Conservation (phyloP, 2,329 filamentous ascomycete species). For the Aspergillus neotritici region DNA sequence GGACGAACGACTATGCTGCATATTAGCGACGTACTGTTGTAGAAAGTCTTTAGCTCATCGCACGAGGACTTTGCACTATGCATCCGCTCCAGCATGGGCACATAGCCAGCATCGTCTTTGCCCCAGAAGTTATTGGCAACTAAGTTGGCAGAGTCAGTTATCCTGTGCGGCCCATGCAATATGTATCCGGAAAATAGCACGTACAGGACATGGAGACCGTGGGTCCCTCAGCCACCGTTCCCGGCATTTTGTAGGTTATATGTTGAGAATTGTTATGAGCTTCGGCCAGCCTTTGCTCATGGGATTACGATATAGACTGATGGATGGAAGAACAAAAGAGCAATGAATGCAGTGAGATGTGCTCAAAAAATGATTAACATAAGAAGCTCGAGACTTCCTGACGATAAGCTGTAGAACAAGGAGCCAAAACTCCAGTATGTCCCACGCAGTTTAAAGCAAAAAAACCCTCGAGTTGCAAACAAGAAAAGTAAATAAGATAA, state of each 20-base stretch:
- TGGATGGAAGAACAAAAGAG: constrained; percentile 7
- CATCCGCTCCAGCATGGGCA: constrained; percentile 89
- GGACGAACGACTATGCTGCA: too few species aligned
- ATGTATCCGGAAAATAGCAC: constrained; percentile 13
- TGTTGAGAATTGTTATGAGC: constrained; percentile 20
- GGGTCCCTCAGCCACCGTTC: constrained; percentile 56
- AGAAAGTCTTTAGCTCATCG: constrained; percentile 90
- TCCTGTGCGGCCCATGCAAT: too few species aligned
- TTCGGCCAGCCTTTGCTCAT: constrained; percentile 35
- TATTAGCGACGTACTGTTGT: constrained; percentile 58
- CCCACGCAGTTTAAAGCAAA: too few species aligned
- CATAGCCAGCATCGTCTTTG: constrained; percentile 94
- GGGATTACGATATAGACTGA: constrained; percentile 11
- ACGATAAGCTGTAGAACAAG: not conserved
- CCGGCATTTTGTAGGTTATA: constrained; percentile 49
- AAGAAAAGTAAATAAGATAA: constrained; percentile 2
- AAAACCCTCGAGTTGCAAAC: too few species aligned
- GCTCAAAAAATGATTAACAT: not conserved
- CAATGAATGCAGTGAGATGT: constrained; percentile 2
- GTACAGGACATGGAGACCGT: constrained; percentile 64
- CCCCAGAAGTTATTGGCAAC: constrained; percentile 99
- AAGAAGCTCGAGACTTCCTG: not conserved
- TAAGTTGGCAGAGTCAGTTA: constrained; percentile 28
- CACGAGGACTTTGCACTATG: constrained; percentile 87
- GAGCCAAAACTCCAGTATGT: too few species aligned